A percentile compares a stretch with the other conserved stretches of the same genome.
These are phyloP conservation scores for Tillandsia fasciculata DNA, from an alignment of 176 grass and related monocot genomes.

Conservation along the genomic window DNA sequence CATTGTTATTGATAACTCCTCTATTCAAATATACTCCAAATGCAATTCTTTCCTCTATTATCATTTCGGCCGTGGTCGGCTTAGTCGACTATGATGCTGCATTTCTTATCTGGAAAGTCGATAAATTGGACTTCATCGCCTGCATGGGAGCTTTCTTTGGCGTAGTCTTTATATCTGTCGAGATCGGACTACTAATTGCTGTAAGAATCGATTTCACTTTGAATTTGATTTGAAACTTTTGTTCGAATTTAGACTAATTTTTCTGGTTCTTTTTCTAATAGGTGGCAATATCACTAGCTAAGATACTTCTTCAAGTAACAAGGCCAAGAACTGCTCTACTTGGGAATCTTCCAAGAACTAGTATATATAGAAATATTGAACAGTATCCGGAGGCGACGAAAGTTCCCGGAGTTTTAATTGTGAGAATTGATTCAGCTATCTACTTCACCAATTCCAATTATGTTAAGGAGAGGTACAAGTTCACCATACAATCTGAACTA, in stretches of 20 bases:
- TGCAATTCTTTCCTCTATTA: slow-evolving; percentile 74
- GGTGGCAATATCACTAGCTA: slow-evolving; percentile 82
- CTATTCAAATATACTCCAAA: slow-evolving; percentile 95
- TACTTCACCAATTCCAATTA: slow-evolving; percentile 99
- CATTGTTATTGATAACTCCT: slow-evolving; percentile 79
- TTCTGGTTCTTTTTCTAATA: slow-evolving; percentile 17
- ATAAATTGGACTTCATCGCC: slow-evolving; percentile 90
- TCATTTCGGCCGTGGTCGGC: slow-evolving; percentile 71
- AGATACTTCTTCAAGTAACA: slow-evolving; percentile 98
- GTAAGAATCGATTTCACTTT: slow-evolving; percentile 38
- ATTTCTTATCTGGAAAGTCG: slow-evolving; percentile 90
- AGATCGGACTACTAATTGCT: slow-evolving; percentile 85
- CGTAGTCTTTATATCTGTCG: slow-evolving; percentile 69
- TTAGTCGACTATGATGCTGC: slow-evolving; percentile 78
- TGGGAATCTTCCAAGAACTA: slow-evolving; percentile 83
- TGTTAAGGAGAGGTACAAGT: slow-evolving; percentile 63
- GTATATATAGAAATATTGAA: slow-evolving; percentile 67
- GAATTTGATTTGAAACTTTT: not conserved
- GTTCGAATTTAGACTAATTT: slow-evolving; percentile 1
- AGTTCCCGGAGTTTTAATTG: slow-evolving; percentile 60
- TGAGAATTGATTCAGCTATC: slow-evolving; percentile 86
- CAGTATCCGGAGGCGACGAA: slow-evolving; percentile 86
- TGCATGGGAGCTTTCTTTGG: slow-evolving; percentile 97
- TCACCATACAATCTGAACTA: not conserved
- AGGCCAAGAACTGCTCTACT: slow-evolving; percentile 75